phyloP scores from a whole-genome alignment of 805 yeast genomes.

The Ogataea ganodermae region DNA sequence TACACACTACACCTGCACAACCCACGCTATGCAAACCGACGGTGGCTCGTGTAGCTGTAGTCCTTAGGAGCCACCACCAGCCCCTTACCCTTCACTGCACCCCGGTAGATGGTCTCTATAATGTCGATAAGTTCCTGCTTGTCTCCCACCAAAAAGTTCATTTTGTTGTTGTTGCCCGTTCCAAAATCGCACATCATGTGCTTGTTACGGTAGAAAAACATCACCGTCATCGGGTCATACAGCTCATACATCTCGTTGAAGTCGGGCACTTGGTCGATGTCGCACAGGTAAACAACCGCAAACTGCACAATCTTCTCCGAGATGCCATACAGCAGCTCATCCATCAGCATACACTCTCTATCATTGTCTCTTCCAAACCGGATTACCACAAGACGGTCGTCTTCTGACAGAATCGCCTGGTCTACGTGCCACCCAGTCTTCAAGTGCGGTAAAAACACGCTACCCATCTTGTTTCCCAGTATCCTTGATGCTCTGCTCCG shows the following conservation, averaged over 20 bases:
- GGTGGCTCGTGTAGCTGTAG: conserved; percentile 44
- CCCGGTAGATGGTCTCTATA: conserved; percentile 84
- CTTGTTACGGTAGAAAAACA: conserved; percentile 91
- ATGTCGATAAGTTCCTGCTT: conserved; percentile 91
- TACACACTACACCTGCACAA: not conserved
- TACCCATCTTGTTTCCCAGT: conserved; percentile 57
- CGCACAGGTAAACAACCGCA: conserved; percentile 86
- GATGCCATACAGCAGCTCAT: conserved; percentile 75
- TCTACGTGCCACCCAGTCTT: conserved; percentile 96
- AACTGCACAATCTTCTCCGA: conserved; percentile 85
- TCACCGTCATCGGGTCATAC: conserved; percentile 85
- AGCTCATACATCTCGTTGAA: conserved; percentile 89
- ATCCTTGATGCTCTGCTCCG: not conserved
- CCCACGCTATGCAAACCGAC: conserved; percentile 6
- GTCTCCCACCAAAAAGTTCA: conserved; percentile 76
- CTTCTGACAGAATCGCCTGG: conserved; percentile 92
- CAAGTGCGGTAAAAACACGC: conserved; percentile 79
- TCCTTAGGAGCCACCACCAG: conserved; percentile 82
- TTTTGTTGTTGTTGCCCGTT: conserved; percentile 94
- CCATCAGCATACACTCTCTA: conserved; percentile 84
- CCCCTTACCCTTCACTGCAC: conserved; percentile 92
- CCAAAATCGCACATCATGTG: conserved; percentile 99
- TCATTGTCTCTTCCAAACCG: conserved; percentile 84
- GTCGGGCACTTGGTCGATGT: conserved; percentile 85
- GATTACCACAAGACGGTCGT: conserved; percentile 81